Percentiles rank a stretch among this genome's conserved stretches.
phyloP scores from a whole-genome alignment of 2,329 filamentous ascomycete species.

The Fusarium mangiferae region DNA sequence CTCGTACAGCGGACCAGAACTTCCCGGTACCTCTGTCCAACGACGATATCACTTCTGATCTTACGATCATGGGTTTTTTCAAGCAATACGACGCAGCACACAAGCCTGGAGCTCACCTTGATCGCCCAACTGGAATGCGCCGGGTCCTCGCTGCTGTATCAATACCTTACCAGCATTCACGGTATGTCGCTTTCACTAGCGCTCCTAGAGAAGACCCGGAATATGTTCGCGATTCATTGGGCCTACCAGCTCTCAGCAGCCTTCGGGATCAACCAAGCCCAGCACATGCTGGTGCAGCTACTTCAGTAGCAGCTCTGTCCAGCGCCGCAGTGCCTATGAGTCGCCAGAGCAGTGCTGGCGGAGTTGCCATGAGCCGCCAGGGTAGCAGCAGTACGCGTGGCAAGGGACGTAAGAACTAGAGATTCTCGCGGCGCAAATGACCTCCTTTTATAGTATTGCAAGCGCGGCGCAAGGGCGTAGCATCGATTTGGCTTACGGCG shows the following conservation, averaged over 20 bases:
- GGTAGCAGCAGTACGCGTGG: constrained; percentile 63
- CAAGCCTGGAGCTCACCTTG: constrained; percentile 66
- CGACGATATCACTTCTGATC: constrained; percentile 65
- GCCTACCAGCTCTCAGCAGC: constrained; percentile 56
- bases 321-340: constrained; percentile 62
- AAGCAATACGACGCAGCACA: constrained; percentile 65
- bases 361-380: constrained; percentile 66
- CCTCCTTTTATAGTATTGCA: constrained; percentile 43
- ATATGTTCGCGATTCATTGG: constrained; percentile 60
- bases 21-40: constrained; percentile 61
- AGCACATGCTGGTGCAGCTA: constrained; percentile 32
- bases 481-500: constrained; percentile 27
- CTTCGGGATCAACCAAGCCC: constrained; percentile 55
- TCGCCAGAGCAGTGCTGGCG: constrained; percentile 65
- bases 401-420: constrained; percentile 53
- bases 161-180: constrained; percentile 57
- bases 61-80: constrained; percentile 68
- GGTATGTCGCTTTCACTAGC: constrained; percentile 60
- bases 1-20: constrained; percentile 65
- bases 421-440: constrained; percentile 5
- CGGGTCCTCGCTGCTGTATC: constrained; percentile 66
- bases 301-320: constrained; percentile 42
- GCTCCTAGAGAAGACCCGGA: constrained; percentile 61
- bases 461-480: constrained; percentile 45
- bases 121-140: constrained; percentile 63